These are phyloP conservation scores for Stipa capillata DNA, from an alignment of 176 grass and related monocot genomes.

Conservation along the genomic window DNA sequence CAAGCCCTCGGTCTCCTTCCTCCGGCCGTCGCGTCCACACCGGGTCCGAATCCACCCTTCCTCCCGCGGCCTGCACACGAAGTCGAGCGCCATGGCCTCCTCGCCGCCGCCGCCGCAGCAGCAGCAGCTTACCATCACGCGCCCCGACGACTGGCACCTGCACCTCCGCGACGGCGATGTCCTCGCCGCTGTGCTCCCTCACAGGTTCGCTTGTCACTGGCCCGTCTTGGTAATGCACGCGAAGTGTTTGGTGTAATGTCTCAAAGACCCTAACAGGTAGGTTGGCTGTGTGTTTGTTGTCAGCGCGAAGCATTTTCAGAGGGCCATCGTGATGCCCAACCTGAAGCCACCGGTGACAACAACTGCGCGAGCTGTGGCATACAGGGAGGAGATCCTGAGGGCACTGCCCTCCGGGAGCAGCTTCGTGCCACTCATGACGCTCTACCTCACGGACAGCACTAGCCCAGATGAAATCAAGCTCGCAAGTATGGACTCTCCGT, in stretches of 20 bases:
- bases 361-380: slow-evolving; percentile 54
- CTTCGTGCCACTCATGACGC: slow-evolving; percentile 80
- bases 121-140: slow-evolving; percentile 44
- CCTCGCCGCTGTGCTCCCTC: slow-evolving; percentile 58
- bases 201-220: slow-evolving; percentile 31
- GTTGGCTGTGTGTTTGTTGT: background rate
- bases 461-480: slow-evolving; percentile 70
- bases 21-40: background rate
- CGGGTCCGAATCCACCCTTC: background rate
- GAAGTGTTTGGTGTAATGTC: slow-evolving; percentile 33
- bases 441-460: slow-evolving; percentile 84
- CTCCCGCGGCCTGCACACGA: background rate
- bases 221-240: background rate
- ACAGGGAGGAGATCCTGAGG: slow-evolving; percentile 60
- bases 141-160: slow-evolving; percentile 93
- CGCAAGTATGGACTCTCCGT: slow-evolving; percentile 40
- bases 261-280: background rate
- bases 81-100: too few relatives aligned
- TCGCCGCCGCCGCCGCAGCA: too few relatives aligned
- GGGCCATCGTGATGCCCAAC: slow-evolving; percentile 95
- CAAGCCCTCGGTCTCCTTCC: background rate
- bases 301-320: slow-evolving; percentile 77
- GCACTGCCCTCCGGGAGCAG: slow-evolving; percentile 35
- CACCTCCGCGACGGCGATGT: slow-evolving; percentile 73
- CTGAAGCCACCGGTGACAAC: slow-evolving; percentile 86